These are phyloP conservation scores for Lodderomyces elongisporus DNA, from an alignment of 1,139 yeast genomes.

Conservation along the genomic window DNA sequence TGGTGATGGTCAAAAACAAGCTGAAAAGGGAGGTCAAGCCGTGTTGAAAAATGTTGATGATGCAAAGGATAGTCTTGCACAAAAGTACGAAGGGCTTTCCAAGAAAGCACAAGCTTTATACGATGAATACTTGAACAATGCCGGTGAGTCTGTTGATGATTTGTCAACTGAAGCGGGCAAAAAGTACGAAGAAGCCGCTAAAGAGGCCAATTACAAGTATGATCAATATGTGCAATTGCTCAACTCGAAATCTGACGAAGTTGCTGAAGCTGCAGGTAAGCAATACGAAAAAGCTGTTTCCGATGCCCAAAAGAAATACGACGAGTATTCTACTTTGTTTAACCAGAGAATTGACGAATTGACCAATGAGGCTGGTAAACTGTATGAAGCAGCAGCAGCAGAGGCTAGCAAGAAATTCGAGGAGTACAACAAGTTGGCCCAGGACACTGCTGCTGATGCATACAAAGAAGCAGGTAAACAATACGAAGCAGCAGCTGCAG, in stretches of 20 bases:
- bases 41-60: conserved; percentile 3
- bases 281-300: conserved; percentile 11
- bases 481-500: conserved; percentile 6
- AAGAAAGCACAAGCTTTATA: conserved; percentile 8
- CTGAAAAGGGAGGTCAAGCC: conserved; percentile 3
- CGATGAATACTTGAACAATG: conserved; percentile 3
- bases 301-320: conserved; percentile 7
- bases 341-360: conserved; percentile 3
- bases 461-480: conserved; percentile 4
- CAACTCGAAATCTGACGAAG: conserved; percentile 7
- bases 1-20: conserved; percentile 1
- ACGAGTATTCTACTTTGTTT: conserved; percentile 9
- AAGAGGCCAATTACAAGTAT: conserved; percentile 6
- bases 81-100: conserved; percentile 2
- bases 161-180: conserved; percentile 5
- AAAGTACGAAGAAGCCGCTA: conserved; percentile 7
- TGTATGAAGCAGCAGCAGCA: conserved; percentile 7
- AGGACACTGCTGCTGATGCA: conserved; percentile 2
- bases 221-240: conserved; percentile 8
- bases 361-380: conserved; percentile 4
- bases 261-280: conserved; percentile 8
- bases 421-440: conserved; percentile 2
- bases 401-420: conserved; percentile 6
- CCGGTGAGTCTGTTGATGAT: conserved; percentile 6
- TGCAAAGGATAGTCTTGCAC: background rate